phyloP scores from a whole-genome alignment of 2,329 filamentous ascomycete genomes.

The Neonectria magnoliae region DNA sequence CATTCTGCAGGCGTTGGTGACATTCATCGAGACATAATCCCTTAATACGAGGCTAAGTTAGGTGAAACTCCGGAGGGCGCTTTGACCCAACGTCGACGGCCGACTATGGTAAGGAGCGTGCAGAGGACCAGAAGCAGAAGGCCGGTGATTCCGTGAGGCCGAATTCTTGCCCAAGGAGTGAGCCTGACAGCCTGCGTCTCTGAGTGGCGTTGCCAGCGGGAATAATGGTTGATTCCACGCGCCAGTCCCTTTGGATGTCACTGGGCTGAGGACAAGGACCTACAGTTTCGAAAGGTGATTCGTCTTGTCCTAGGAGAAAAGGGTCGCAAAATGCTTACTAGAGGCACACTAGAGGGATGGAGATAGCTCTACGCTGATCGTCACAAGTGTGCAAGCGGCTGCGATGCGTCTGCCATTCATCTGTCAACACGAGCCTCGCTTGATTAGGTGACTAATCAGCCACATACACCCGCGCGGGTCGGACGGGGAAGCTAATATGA shows the following conservation, averaged over 20 bases:
- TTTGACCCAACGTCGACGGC: constrained; percentile 32
- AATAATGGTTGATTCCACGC: constrained; percentile 5
- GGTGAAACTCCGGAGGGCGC: constrained; percentile 40
- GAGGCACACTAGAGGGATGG: constrained; percentile 16
- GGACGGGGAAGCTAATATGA: constrained; percentile 13
- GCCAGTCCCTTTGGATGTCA: not conserved
- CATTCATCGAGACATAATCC: constrained; percentile 11
- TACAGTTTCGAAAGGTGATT: constrained; percentile 17
- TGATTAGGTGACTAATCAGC: constrained; percentile 16
- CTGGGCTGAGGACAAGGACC: not conserved
- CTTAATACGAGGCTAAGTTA: constrained; percentile 36
- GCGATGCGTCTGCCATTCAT: constrained; percentile 16
- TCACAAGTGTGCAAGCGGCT: constrained; percentile 12
- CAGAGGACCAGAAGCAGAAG: constrained; percentile 16
- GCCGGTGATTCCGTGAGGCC: constrained; percentile 7
- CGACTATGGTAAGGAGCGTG: constrained; percentile 19
- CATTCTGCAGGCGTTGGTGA: constrained; percentile 2
- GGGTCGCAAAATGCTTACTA: constrained; percentile 16
- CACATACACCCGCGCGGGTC: constrained; percentile 2
- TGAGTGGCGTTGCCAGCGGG: constrained; percentile 9
- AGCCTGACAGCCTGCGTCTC: not conserved
- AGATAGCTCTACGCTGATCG: constrained; percentile 14
- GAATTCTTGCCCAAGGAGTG: not conserved
- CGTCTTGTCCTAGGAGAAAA: constrained; percentile 5
- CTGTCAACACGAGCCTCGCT: constrained; percentile 23